phyloP scores from a whole-genome alignment of 768 basidiomycete species.

The Suillus weaverae region DNA sequence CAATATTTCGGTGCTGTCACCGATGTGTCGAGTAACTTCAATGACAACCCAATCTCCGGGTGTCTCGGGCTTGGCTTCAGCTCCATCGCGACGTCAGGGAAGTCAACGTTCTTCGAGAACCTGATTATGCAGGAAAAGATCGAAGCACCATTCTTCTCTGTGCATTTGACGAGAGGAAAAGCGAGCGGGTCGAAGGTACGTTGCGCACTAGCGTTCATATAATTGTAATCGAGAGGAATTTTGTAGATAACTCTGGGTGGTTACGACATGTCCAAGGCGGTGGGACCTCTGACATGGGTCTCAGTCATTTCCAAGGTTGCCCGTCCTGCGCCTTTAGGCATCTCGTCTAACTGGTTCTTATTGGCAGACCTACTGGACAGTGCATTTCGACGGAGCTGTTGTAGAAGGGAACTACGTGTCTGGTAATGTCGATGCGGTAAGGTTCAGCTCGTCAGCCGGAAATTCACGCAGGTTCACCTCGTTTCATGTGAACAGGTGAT shows the following conservation, averaged over 20 bases:
- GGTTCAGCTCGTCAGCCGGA: slow-evolving; percentile 8
- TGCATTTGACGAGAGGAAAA: slow-evolving; percentile 50
- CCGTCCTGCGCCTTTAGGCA: neutral
- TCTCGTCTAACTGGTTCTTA: neutral
- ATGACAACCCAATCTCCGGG: slow-evolving; percentile 51
- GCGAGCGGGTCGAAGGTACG: slow-evolving; percentile 50
- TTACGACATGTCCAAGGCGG: slow-evolving; percentile 36
- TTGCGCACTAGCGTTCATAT: slow-evolving; percentile 2
- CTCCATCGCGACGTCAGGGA: slow-evolving; percentile 44
- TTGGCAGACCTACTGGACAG: slow-evolving; percentile 60
- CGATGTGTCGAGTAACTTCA: slow-evolving; percentile 50
- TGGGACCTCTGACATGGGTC: slow-evolving; percentile 33
- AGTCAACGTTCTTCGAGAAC: slow-evolving; percentile 66
- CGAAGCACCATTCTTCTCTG: slow-evolving; percentile 51
- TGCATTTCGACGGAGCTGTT: slow-evolving; percentile 47
- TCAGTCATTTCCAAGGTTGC: slow-evolving; percentile 39
- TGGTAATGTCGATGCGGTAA: slow-evolving; percentile 16
- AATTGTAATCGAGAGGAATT: neutral
- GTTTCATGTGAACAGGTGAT: slow-evolving; percentile 46
- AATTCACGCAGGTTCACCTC: neutral
- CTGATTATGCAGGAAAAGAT: slow-evolving; percentile 45
- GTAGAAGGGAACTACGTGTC: slow-evolving; percentile 30
- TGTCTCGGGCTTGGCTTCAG: slow-evolving; percentile 64
- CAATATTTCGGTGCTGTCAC: slow-evolving; percentile 60
- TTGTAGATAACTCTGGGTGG: slow-evolving; percentile 26